Base-by-base conservation (phyloP, 1,284 basidiomycete genomes). In the Moesziomyces antarcticus region DNA sequence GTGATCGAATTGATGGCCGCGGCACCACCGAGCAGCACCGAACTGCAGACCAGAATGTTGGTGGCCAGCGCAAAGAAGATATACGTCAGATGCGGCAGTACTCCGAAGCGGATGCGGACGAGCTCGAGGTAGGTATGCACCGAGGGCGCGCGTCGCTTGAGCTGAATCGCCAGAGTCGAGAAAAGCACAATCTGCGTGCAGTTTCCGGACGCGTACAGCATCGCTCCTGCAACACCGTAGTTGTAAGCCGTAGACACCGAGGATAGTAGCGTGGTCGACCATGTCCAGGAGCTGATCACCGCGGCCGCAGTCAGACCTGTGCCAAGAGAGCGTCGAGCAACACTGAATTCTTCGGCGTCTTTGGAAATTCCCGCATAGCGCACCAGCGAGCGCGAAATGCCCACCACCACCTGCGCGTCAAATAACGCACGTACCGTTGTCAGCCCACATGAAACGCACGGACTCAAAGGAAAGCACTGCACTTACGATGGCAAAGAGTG, bases 401-500 rank as follows among this genome's bases (percentile, higher is more conserved):
- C 76, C 41, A 80, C 62, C 2, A 80, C 76, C 37, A 72, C 59
- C 61, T 64, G 46, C 5, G 6, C 37, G 37, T 40, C 37, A 40
- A 40, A 18, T 40, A 40, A 18, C 16, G 37, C 37, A 16, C 2
- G 11, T 10, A 14, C 18, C 37, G 11, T 16, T 18, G 37, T 40
- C 37, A 40, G 37, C 37, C 37, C 16, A 40, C 37, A 40, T 40
- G 37, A 40, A 40, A 18, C 5, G 18, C 37, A n/a, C 37, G 37
- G 18, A 18, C 14, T 6, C 37, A 16, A n/a, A n/a, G n/a, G n/a
- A n/a, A n/a, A n/a, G n/a, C n/a, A n/a, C n/a, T n/a, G n/a, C n/a
- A n/a, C 63, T 62, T 25, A 76, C 77, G 27, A 81, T 64, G 11
- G 82, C 82, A 49, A 84, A 85, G 37, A 80, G 69, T 13, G 73